These are phyloP conservation scores for Heterotrichella gracilis DNA, from an alignment of 352 stramenopile genomes.

Conservation along the genomic window DNA sequence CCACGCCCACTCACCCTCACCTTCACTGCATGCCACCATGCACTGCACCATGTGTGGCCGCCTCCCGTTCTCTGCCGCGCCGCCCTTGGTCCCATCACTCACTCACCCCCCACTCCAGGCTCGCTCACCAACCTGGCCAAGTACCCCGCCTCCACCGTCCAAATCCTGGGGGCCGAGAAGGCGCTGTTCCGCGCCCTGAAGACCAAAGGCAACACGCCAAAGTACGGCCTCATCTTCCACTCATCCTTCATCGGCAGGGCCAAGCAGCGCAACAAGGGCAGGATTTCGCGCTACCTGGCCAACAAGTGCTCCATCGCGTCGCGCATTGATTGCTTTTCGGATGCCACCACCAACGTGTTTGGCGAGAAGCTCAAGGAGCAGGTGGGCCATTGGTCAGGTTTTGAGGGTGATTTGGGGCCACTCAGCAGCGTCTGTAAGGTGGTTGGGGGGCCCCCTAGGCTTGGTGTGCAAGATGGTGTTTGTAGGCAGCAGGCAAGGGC, in stretches of 20 bases:
- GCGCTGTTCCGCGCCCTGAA: slow-evolving; percentile 97
- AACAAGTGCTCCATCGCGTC: slow-evolving; percentile 99
- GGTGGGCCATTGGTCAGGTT: no score
- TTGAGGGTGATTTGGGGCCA: no score
- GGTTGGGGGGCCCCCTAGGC: no score
- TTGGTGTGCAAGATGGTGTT: no score
- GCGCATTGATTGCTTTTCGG: slow-evolving; percentile 90
- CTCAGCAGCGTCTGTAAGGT: no score
- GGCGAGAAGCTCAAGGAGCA: slow-evolving; percentile 89
- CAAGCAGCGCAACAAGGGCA: slow-evolving; percentile 94
- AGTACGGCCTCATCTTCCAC: slow-evolving; percentile 99
- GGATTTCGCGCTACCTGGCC: slow-evolving; percentile 90
- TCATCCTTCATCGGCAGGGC: slow-evolving; percentile 95
- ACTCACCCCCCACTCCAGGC: no score
- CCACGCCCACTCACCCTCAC: no score
- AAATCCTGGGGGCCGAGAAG: slow-evolving; percentile 99
- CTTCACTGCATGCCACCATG: no score
- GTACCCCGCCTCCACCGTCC: slow-evolving; percentile 89
- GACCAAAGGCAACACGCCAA: slow-evolving; percentile 96
- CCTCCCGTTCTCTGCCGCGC: slow-evolving; percentile 12
- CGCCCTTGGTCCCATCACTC: slow-evolving; percentile 15
- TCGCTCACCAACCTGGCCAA: slow-evolving; percentile 95
- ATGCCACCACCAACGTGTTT: slow-evolving; percentile 58
- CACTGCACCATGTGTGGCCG: no score
- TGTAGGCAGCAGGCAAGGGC: no score